Evolutionary conservation across 1,284 basidiomycete species (phyloP).

Genomic region (Neonothopanus nambi): DNA sequence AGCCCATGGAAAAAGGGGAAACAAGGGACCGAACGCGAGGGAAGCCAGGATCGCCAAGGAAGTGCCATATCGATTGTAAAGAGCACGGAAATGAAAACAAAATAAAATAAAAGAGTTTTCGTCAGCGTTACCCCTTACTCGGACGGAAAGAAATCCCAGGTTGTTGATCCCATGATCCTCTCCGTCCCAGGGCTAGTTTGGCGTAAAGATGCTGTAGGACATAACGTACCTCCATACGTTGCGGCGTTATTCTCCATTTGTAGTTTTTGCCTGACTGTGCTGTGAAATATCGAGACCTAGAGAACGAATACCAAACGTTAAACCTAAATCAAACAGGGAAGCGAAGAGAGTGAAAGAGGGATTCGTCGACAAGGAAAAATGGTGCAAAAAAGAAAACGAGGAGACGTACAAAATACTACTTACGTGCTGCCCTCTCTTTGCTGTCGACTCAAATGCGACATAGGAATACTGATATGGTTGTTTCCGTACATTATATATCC

Average conservation of each 20-base stretch:
- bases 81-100: neutral
- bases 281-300: slow-evolving; percentile 69
- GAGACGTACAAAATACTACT: slow-evolving; percentile 28
- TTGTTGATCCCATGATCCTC: neutral
- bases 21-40: neutral
- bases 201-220: neutral
- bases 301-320: slow-evolving; percentile 14
- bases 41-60: neutral
- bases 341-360: neutral
- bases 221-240: slow-evolving; percentile 65
- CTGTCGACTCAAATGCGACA: slow-evolving; percentile 55
- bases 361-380: no score
- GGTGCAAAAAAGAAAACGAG: no score
- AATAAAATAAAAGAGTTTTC: neutral
- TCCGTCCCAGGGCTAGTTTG: neutral
- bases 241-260: slow-evolving; percentile 65
- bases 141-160: neutral
- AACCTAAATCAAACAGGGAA: neutral
- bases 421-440: slow-evolving; percentile 63
- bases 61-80: no score
- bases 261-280: slow-evolving; percentile 64
- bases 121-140: neutral
- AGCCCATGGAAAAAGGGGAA: neutral
- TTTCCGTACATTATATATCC: slow-evolving; percentile 73
- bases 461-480: slow-evolving; percentile 49